Evolutionary conservation across 2,329 filamentous ascomycete species (phyloP).

Genomic region (Lasiodiplodia sp.): DNA sequence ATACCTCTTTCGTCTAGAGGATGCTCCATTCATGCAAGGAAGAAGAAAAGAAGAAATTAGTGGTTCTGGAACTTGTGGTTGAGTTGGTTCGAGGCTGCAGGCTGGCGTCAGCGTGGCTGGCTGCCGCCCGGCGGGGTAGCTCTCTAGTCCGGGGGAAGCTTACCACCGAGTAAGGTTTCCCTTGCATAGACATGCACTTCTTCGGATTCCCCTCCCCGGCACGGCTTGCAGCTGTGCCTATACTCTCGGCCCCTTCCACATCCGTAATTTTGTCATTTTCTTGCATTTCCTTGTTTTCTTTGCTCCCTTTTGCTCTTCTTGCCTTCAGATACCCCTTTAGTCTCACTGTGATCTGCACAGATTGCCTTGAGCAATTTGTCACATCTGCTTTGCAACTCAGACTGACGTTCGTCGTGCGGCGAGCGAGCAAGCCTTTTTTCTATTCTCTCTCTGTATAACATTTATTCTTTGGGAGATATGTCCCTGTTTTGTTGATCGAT

Average conservation of each 20-base stretch:
- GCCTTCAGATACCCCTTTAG: slow-evolving; percentile 1
- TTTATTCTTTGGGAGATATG: not conserved
- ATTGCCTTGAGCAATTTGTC: not conserved
- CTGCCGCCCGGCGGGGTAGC: not conserved
- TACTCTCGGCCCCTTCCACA: not conserved
- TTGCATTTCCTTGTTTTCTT: not conserved
- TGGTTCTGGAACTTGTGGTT: not conserved
- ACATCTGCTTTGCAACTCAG: too few species aligned
- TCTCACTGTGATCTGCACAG: not conserved
- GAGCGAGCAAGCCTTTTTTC: not conserved
- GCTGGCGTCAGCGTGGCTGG: not conserved
- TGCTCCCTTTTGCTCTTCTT: not conserved
- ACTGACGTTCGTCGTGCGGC: not conserved
- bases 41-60: not conserved
- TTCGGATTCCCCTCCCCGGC: not conserved
- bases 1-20: not conserved
- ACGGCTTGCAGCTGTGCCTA: not conserved
- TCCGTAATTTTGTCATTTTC: not conserved
- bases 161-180: not conserved
- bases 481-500: not conserved
- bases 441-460: not conserved
- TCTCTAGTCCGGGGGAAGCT: not conserved
- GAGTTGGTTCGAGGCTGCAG: not conserved
- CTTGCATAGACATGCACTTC: too few species aligned
- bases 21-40: not conserved